Base-by-base conservation (phyloP, 1,284 basidiomycete species). In the Coniophora puteana region DNA sequence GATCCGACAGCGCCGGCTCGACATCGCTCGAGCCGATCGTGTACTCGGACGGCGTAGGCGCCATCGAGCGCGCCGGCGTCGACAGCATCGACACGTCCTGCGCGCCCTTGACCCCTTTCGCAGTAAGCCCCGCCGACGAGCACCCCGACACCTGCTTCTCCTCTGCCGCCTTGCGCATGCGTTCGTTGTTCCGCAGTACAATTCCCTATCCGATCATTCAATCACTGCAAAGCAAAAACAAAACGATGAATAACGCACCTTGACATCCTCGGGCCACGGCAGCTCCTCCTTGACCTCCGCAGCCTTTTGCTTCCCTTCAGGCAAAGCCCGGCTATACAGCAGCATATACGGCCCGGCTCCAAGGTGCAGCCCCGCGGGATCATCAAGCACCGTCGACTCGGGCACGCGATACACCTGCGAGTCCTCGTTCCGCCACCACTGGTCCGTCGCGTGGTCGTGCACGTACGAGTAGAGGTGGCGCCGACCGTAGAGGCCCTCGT, bases 391-490 rank as follows among this genome's bases (percentile, higher is more conserved):
- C 0, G 66, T 66, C 25, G 80, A 78, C 53, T 87, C 84, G 0
- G 80, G 58, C 4, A 85, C 84, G 85, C 88, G 76, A 1, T 72
- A 77, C 1, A 86, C 79, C n/a, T 63, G 62, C 42, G 75, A 72
- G 51, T 89, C 86, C n/a, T 82, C 68, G 2, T 77, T 81, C 60
- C 86, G 89, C 84, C 85, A 89, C 87, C 87, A 89, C 12, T 58
- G 65, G 10, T 69, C 76, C 43, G 64, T 62, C n/a, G n/a, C n/a
- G n/a, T n/a, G n/a, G 43, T 83, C 75, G 44, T 80, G 74, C 11
- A 87, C 76, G 51, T 89, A 89, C 4, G 82, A 83, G 55, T 88
- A 87, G 3, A 87, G 62, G 50, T 87, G 81, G 41, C 74, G 82
- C 27, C 84, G 69, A 5, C 86, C 87, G 30, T 77, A 79, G 12